Conservation (phyloP, 73 alveolate species). For the Symbiodinium pilosum region DNA sequence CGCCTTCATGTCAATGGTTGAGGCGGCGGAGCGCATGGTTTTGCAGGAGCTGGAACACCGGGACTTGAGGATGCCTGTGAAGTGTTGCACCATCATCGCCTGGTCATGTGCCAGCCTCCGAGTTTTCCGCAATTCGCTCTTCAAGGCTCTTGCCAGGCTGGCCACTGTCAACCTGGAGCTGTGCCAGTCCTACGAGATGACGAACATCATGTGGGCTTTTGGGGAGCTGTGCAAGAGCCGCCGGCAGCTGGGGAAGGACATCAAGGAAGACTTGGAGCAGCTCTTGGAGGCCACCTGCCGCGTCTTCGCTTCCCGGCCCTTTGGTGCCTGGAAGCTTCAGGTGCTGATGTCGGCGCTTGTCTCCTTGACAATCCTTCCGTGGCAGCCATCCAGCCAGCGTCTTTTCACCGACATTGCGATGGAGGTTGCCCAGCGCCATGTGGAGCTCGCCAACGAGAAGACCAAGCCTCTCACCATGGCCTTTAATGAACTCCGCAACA, state of each 20-base stretch:
- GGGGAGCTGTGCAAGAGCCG: constrained; percentile 12
- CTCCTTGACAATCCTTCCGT: background rate
- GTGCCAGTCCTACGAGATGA: constrained; percentile 26
- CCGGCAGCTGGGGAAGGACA: background rate
- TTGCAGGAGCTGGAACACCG: background rate
- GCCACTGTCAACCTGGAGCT: background rate
- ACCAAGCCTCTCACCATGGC: background rate
- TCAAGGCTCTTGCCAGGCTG: constrained; percentile 2
- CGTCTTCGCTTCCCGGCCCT: background rate
- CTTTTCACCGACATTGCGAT: background rate
- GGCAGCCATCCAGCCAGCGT: background rate
- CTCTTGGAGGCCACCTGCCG: constrained; percentile 3
- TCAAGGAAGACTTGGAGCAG: background rate
- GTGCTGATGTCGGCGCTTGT: background rate
- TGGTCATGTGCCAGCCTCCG: constrained; percentile 24
- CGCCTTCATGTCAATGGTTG: background rate
- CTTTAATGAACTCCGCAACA: background rate
- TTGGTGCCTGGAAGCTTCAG: background rate
- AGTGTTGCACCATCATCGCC: constrained; percentile 5
- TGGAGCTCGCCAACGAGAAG: background rate
- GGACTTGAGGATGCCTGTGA: background rate
- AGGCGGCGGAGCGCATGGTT: background rate
- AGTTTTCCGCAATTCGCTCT: background rate
- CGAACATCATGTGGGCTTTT: background rate
- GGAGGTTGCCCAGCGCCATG: background rate